These are phyloP conservation scores for Aspergillus sp. DNA, from an alignment of 2,329 filamentous ascomycete genomes.

Conservation along the genomic window DNA sequence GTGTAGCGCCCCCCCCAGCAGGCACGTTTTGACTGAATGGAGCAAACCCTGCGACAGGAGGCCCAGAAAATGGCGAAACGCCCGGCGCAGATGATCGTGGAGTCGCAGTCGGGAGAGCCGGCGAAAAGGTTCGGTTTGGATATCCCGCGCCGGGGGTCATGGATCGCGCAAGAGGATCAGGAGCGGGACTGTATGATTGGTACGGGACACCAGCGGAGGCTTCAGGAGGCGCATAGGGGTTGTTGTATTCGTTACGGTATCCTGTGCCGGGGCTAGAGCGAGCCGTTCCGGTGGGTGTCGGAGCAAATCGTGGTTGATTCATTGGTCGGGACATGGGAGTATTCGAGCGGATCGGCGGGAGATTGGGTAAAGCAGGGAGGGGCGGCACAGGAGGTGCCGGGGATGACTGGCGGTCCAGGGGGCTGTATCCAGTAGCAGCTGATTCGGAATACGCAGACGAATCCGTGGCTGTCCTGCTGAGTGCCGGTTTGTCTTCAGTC, in stretches of 20 bases:
- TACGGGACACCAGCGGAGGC: slow-evolving; percentile 8
- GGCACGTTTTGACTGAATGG: slow-evolving; percentile 6
- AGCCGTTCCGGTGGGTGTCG: slow-evolving; percentile 18
- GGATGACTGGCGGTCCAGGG: slow-evolving; percentile 23
- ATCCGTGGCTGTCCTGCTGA: slow-evolving; percentile 39
- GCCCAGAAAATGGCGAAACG: slow-evolving; percentile 6
- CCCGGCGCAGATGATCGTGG: background rate
- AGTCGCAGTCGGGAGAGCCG: background rate
- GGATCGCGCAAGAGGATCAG: slow-evolving; percentile 14
- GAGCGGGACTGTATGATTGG: slow-evolving; percentile 13
- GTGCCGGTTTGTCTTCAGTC: slow-evolving; percentile 35
- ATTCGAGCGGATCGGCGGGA: slow-evolving; percentile 18
- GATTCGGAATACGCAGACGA: slow-evolving; percentile 44
- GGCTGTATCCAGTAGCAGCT: slow-evolving; percentile 28
- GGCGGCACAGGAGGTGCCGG: slow-evolving; percentile 26
- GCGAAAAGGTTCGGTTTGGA: slow-evolving; percentile 6
- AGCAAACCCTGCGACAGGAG: slow-evolving; percentile 11
- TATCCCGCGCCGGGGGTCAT: slow-evolving; percentile 8
- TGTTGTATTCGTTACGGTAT: slow-evolving; percentile 7
- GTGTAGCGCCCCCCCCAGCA: slow-evolving; percentile 1
- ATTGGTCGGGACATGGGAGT: slow-evolving; percentile 15
- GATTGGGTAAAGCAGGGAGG: slow-evolving; percentile 13
- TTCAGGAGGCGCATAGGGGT: background rate
- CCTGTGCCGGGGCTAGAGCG: slow-evolving; percentile 9
- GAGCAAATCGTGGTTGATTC: slow-evolving; percentile 16